Evolutionary conservation across 768 basidiomycete species (phyloP), one percentile per base, ranked within the genome.

Genomic region (Amanita exitialis): DNA sequence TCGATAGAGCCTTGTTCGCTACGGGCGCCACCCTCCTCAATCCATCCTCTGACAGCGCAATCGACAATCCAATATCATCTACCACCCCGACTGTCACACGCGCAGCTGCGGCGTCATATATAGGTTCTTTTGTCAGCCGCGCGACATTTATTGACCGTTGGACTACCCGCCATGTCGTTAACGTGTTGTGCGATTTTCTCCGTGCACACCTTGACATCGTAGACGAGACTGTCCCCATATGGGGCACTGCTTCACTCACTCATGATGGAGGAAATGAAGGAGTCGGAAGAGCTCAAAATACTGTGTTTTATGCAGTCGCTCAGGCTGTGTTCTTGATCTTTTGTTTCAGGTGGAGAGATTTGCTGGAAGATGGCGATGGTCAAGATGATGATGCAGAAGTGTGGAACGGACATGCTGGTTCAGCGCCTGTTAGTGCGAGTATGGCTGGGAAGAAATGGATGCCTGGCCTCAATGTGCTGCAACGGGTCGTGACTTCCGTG

Each of bases 321-420:
- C 96, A 98, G 61, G 85, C 94, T 0, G 80, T 93, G 8, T 94
- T 99, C 63, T 76, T 98, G 56, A 91, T 99, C 56, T 99, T 99
- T 65, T 98, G 96, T 65, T 99, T 98, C 68, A 74, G 96, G 9
- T 98, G 95, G 95, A 71, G 90, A 54, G 96, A 98, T 56, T 68
- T 98, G 32, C 64, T 79, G 37, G 78, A 80, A 45, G 77, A 76
- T 18, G 70, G 69, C 39, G 78, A 76, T n/a, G 69, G 67, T n/a
- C 74, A 78, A 12, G 85, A 83, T 4, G 77, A 72, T 20, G 76
- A 73, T 20, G 78, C 75, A 34, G 58, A 64, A 49, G 46, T 61
- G 13, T 55, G 54, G 21, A 42, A 46, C 36, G 44, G 36, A 32
- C 35, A 55, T 57, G 6, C 23, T 56, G 12, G 37, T 18, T 49